phyloP scores from a whole-genome alignment of 768 basidiomycete species.

The Kwoniella heveanensis region DNA sequence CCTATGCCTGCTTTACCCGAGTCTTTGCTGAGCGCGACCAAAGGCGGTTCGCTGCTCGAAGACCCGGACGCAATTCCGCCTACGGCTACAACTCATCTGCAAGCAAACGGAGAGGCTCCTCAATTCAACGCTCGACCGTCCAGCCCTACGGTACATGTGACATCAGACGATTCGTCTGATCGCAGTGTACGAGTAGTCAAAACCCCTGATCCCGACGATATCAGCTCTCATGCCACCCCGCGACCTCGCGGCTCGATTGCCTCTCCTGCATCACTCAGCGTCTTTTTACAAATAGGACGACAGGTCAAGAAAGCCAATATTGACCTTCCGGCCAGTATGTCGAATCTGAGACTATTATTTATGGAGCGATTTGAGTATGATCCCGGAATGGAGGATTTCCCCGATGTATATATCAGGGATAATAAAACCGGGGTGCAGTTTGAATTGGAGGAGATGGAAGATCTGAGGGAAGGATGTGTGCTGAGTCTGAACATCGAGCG shows the following conservation, averaged over 20 bases:
- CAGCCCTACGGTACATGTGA: constrained; percentile 6
- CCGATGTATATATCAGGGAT: constrained; percentile 93
- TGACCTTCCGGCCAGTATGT: constrained; percentile 67
- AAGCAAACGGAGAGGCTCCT: constrained; percentile 8
- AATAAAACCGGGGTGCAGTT: constrained; percentile 89
- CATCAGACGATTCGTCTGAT: constrained; percentile 15
- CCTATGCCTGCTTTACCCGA: constrained; percentile 50
- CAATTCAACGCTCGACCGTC: neutral
- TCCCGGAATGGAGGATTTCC: constrained; percentile 89
- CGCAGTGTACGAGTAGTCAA: constrained; percentile 22
- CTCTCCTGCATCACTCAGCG: constrained; percentile 60
- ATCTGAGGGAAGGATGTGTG: constrained; percentile 83
- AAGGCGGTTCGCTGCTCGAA: neutral
- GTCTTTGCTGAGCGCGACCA: constrained; percentile 13
- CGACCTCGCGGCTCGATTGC: constrained; percentile 8
- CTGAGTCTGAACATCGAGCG: constrained; percentile 95
- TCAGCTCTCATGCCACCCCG: constrained; percentile 22
- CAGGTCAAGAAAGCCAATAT: constrained; percentile 85
- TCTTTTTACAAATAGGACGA: constrained; percentile 85
- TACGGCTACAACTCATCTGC: neutral
- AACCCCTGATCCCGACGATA: constrained; percentile 38
- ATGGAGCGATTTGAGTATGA: constrained; percentile 94
- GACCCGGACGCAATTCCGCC: constrained; percentile 1
- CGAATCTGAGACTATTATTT: constrained; percentile 79
- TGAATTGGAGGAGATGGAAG: constrained; percentile 90